Percentiles rank a stretch among this genome's conserved stretches.
Evolutionary conservation across 768 basidiomycete genomes (phyloP).

Genomic region (Mycena venus): DNA sequence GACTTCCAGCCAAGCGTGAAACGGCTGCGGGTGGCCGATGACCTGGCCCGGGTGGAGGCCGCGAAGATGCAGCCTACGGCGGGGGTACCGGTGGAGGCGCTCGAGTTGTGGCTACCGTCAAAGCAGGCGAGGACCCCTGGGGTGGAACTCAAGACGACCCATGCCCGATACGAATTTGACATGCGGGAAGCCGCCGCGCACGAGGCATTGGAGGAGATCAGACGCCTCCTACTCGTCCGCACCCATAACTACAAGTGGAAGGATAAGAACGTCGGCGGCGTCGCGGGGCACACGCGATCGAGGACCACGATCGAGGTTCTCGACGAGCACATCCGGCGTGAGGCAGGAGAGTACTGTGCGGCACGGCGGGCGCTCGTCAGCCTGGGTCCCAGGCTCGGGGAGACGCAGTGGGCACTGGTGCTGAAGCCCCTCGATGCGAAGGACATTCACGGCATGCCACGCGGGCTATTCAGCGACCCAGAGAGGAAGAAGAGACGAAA

Average conservation of each 20-base stretch:
- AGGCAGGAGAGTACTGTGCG: conserved; percentile 30
- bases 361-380: conserved; percentile 29
- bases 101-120: conserved; percentile 41
- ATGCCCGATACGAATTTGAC: conserved; percentile 35
- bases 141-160: conserved; percentile 1
- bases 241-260: conserved; percentile 38
- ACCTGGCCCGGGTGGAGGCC: neutral
- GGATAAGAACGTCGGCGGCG: conserved; percentile 34
- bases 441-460: conserved; percentile 37
- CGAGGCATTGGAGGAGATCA: conserved; percentile 38
- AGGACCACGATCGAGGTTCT: conserved; percentile 28
- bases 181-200: conserved; percentile 38
- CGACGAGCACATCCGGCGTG: conserved; percentile 29
- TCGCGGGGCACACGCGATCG: conserved; percentile 39
- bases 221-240: conserved; percentile 36
- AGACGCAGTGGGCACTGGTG: conserved; percentile 27
- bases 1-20: neutral
- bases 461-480: neutral
- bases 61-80: neutral
- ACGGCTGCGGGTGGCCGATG: neutral
- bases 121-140: conserved; percentile 18
- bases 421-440: conserved; percentile 15
- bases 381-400: neutral
- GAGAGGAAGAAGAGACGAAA: neutral
- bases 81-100: neutral